These are phyloP conservation scores for Plasmodium gallinaceum DNA, from an alignment of 169 alveolate genomes.

Conservation along the genomic window DNA sequence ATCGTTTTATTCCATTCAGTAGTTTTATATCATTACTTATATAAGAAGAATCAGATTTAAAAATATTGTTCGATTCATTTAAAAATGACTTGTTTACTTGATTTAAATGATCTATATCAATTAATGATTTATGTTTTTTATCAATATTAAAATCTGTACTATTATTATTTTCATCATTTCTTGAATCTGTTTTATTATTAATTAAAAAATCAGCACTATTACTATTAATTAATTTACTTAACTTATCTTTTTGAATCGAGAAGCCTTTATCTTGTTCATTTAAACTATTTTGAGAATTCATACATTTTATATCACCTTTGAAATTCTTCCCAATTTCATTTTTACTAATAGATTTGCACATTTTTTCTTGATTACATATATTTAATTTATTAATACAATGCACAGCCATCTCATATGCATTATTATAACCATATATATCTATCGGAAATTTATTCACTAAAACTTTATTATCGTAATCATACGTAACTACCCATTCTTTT, in stretches of 20 bases:
- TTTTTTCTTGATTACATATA: conserved; percentile 57
- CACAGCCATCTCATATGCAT: conserved; percentile 77
- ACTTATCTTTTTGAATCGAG: conserved; percentile 15
- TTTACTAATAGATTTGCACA: conserved; percentile 36
- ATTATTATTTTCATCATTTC: conserved; percentile 1
- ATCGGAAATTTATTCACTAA: conserved; percentile 71
- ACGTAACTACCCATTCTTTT: conserved; percentile 76
- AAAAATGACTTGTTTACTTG: background rate
- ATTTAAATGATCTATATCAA: conserved; percentile 15
- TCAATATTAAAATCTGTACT: background rate
- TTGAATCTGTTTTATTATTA: conserved; percentile 12
- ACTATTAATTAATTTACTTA: conserved; percentile 19
- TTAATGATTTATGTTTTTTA: background rate
- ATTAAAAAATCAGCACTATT: background rate
- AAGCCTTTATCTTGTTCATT: conserved; percentile 18
- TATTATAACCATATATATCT: conserved; percentile 67
- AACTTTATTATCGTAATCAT: conserved; percentile 70
- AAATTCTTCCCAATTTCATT: conserved; percentile 16
- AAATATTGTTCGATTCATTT: conserved; percentile 32
- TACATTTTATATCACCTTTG: conserved; percentile 13
- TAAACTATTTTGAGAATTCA: conserved; percentile 16
- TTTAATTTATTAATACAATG: conserved; percentile 68
- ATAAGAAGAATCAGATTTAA: conserved; percentile 15
- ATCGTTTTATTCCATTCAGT: conserved; percentile 13
- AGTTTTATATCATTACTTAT: conserved; percentile 39